A percentile compares a stretch with the other conserved stretches of the same genome.
These are phyloP conservation scores for Sporisorium sorghi DNA, from an alignment of 1,284 basidiomycete genomes.

Conservation along the genomic window DNA sequence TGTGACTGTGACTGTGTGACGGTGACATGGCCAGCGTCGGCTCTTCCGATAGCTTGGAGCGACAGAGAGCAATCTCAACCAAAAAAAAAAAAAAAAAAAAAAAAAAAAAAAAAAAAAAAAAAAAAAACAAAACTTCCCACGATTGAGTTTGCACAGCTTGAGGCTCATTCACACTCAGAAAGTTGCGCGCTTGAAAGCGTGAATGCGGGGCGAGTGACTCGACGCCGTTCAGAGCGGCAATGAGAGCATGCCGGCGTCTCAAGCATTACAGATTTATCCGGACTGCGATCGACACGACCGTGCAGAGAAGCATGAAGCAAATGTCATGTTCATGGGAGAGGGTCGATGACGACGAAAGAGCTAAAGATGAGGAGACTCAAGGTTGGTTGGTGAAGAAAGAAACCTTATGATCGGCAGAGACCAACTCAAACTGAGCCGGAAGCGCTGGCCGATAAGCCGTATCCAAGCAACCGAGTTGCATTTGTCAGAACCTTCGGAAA, in stretches of 20 bases:
- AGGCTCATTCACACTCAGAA: not conserved
- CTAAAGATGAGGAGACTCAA: not conserved
- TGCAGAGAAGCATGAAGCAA: not conserved
- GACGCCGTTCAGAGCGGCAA: not conserved
- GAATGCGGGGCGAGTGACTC: constrained; percentile 22
- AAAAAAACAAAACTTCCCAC: too few species aligned
- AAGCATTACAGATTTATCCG: constrained; percentile 2
- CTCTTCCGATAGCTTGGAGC: not conserved
- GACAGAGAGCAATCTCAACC: not conserved
- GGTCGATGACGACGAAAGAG: not conserved
- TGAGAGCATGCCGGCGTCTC: not conserved
- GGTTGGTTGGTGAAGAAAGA: constrained; percentile 17
- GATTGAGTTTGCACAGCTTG: constrained; percentile 13
- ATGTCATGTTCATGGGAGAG: not conserved
- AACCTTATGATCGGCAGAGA: constrained; percentile 1
- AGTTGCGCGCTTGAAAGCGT: not conserved
- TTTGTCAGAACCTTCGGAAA: constrained; percentile 8
- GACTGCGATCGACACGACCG: not conserved
- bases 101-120: too few species aligned
- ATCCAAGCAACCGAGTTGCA: constrained; percentile 1
- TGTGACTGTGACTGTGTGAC: too few species aligned
- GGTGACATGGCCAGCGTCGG: not conserved
- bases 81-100: not conserved
- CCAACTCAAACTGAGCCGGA: constrained; percentile 5
- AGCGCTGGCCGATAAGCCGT: not conserved